Percentiles rank a stretch among this genome's conserved stretches.
Evolutionary conservation across 2,329 filamentous ascomycete genomes (phyloP).

Genomic region (Coniochaeta sp.): DNA sequence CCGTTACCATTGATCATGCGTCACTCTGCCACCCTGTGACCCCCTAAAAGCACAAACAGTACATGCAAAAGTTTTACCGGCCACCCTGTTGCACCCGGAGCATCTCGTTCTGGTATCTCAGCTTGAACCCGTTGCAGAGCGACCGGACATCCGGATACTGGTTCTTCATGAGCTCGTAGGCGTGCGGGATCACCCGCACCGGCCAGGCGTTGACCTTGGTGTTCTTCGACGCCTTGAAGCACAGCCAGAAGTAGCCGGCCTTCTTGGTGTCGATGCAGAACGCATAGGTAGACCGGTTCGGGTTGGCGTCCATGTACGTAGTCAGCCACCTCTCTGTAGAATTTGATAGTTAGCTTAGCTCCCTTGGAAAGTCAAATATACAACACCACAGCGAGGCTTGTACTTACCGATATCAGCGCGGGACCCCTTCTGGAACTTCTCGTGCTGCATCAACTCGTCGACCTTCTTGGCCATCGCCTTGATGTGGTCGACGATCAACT

Average conservation of each 20-base stretch:
- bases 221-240: constrained; percentile 83
- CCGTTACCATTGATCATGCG: constrained; percentile 1
- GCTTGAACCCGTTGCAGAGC: constrained; percentile 94
- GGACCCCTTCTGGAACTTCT: constrained; percentile 83
- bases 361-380: background rate
- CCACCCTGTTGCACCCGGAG: constrained; percentile 43
- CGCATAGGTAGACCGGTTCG: constrained; percentile 84
- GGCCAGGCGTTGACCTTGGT: constrained; percentile 71
- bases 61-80: constrained; percentile 3
- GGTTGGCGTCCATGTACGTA: constrained; percentile 94
- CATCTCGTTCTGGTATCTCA: constrained; percentile 62
- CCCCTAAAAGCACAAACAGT: background rate
- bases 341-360: background rate
- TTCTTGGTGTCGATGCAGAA: constrained; percentile 93
- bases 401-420: constrained; percentile 78
- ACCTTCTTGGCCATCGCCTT: constrained; percentile 98
- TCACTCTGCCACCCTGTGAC: background rate
- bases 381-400: too few species aligned
- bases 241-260: constrained; percentile 90
- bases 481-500: constrained; percentile 93
- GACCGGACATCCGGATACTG: constrained; percentile 92
- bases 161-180: constrained; percentile 82
- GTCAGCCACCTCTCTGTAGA: constrained; percentile 82
- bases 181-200: constrained; percentile 87
- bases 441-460: constrained; percentile 88